Evolutionary conservation across 1,139 yeast genomes (phyloP), one percentile per base, ranked within the genome.

Genomic region (Blastobotrys elegans): DNA sequence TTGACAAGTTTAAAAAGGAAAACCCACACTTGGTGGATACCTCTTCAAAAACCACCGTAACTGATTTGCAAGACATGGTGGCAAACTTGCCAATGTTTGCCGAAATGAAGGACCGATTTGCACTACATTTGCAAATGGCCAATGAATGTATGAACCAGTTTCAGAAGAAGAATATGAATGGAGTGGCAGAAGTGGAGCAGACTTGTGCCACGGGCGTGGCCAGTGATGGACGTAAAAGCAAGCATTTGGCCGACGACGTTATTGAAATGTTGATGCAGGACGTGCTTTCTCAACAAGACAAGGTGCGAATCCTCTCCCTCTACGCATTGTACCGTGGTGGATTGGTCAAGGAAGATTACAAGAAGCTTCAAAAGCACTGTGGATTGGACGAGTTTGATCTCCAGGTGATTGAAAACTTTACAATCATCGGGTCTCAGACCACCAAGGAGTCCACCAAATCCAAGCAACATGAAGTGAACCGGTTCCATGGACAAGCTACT

Each of bases 321-420:
- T 92, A 92, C 65, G 84, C 90, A 1, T 66, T 89, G 34, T 85
- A 82, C 64, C 74, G 97, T 55, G 92, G 94, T 4, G 98, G 99
- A 0, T 70, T 92, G 26, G 74, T 87, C 16, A 84, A 82, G 56
- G 64, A 74, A 7, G 99, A 92, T 68, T 79, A 84, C 55, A 68
- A 71, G 45, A 89, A 92, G 60, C 67, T 92, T 39, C 75, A 82
- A 41, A 69, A 74, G 47, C 94, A 90, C 59, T 78, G 86, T 43
- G 85, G 83, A 0, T 76, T 87, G 14, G 67, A 70, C 35, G 75
- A 77, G 44, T 70, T 72, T 20, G 94, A 85, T 69, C 72, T 77
- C 50, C 66, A 77, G 40, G 74, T 87, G 48, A 79, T 90, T 62
- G 72, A 72, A 45, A 87, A 85, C 63, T 75, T 87, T 53, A 76